Conservation (phyloP, 1,139 yeast genomes). For the Saccharomyces hybrid region DNA sequence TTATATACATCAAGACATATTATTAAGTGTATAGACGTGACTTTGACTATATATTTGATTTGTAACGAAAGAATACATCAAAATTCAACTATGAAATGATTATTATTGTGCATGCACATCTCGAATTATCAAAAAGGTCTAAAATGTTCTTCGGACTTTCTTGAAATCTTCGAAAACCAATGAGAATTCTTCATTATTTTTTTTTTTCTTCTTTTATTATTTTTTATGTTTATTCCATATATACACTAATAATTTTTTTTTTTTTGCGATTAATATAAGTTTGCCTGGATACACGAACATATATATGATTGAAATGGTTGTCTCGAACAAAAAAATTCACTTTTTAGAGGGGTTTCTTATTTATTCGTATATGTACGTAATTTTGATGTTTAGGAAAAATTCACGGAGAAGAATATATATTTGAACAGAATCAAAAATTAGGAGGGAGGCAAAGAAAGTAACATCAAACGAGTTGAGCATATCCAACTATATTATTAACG, state of each 20-base stretch:
- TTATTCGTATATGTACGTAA: neutral
- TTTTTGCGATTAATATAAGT: neutral
- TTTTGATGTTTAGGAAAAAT: neutral
- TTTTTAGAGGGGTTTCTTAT: neutral
- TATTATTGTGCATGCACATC: neutral
- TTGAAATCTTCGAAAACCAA: neutral
- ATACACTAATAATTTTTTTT: neutral
- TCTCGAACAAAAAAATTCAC: neutral
- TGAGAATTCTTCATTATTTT: neutral
- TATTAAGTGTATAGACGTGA: neutral
- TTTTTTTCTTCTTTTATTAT: neutral
- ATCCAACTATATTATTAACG: neutral
- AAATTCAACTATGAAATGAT: neutral
- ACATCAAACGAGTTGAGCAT: neutral
- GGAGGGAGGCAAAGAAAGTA: neutral
- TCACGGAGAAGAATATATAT: neutral
- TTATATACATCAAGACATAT: neutral
- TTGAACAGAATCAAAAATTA: neutral
- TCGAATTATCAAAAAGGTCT: neutral
- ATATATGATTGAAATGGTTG: neutral
- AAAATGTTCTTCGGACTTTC: too few species aligned
- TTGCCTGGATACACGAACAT: too few species aligned
- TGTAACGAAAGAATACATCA: neutral
- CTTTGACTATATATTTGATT: neutral
- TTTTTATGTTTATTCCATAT: neutral